Base-by-base conservation (phyloP, 768 basidiomycete species). In the Suillus subalutaceus region DNA sequence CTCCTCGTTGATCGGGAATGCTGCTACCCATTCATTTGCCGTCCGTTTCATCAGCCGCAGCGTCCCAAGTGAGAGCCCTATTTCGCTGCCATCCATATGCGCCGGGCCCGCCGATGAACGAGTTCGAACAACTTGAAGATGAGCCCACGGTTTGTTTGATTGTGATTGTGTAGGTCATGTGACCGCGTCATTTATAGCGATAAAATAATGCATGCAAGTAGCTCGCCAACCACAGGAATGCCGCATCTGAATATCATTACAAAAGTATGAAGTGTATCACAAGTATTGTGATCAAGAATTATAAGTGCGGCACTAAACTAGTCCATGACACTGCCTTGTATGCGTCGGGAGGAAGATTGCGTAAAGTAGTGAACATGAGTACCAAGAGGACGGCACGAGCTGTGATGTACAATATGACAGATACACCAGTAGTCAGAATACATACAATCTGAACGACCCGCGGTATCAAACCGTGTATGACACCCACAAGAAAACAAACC, bases 1-100 rank as follows among this genome's bases (percentile, higher is more conserved):
- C 30, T 86, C 83, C 5, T 86, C 82, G 78, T 93, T 90, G 70
- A 93, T 86, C 6, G 90, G 90, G 67, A 89, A 92, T 1, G 89
- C 82, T 1, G 91, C 88, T 30, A 91, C 78, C 9, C 85, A 77
- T 88, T 90, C 75, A 91, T 37, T 37, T 1, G 37, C 4, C 0
- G 37, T 79, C 61, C 12, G 13, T 41, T 41, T 41, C 2, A 41
- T 41, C 5, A 91, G 79, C 60, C 85, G 85, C 2, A 91, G 77
- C 0, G 88, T 89, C 6, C 90, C 90, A 72, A 83, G 88, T 60
- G 83, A 81, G 0, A 37, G 37, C 10, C 90, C 90, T 23, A 90
- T 79, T 67, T 86, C 85, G 69, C 77, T 83, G 6, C 73, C 67
- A 64, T 85, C 83, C 85, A 79, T 37, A 37, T 37, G 37, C 1